Base-by-base conservation (phyloP, 495 filamentous ascomycete species). In the Aspergillus wentii region DNA sequence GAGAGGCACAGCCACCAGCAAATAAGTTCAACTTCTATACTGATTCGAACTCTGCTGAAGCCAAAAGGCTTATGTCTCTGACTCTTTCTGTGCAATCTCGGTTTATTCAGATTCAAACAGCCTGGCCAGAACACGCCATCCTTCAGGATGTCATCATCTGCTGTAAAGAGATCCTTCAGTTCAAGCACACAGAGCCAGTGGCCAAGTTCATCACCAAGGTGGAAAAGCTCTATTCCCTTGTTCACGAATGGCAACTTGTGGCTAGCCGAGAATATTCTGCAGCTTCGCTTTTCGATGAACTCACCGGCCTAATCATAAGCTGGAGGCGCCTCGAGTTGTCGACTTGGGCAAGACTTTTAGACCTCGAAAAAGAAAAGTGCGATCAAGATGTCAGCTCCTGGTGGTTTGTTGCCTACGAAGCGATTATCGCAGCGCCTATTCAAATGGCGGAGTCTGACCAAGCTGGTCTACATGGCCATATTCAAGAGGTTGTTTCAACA, bases 381-480 rank as follows among this genome's bases (percentile, higher is more conserved):
- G 64, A 79, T 8, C 72, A 83, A 20, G 81, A 86, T 50, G 88
- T 91, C 8, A 79, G 77, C 43, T 80, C 83, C 8, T 99, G 92
- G 91, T 99, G 90, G 87, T 99, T 96, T 52, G 76, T 96, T 30
- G 86, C 90, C 5, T 97, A 94, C 36, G 86, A 95, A 61, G 84
- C 76, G 18, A 76, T 95, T 34, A 71, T 99, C 48, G 84, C 80
- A 3, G 81, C 79, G 22, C 82, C 90, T 0, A 59, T 87, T 22
- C 74, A 76, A 14, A 66, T 81, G 35, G 64, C 71, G 2, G 73
- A 82, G 44, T 59, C 66, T 37, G 69, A 65, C 5, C 53, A 66
- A 18, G 52, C 74, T 13, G 75, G 80, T 35, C 54, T 94, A 41
- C 61, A 69, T 18, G 56, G 62, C 3, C 82, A 95, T 60, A 71